phyloP scores from a whole-genome alignment of 2,329 filamentous ascomycete genomes.

The Metarhizium anisopliae region DNA sequence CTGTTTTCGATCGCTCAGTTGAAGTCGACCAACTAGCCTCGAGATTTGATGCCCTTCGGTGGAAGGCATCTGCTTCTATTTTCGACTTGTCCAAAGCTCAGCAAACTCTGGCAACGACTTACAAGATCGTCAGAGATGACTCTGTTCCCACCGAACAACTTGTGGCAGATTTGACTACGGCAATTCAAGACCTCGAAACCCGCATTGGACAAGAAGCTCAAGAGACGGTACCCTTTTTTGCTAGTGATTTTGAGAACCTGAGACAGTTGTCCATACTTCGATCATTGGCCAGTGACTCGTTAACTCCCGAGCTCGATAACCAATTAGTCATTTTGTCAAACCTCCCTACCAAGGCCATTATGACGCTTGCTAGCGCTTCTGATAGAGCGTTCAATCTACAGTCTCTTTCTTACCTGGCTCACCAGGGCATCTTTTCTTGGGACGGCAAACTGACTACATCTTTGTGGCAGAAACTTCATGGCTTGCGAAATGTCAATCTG shows the following conservation, averaged over 20 bases:
- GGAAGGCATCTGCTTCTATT: slow-evolving; percentile 45
- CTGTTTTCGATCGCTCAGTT: slow-evolving; percentile 35
- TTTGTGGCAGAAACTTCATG: slow-evolving; percentile 46
- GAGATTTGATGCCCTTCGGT: slow-evolving; percentile 52
- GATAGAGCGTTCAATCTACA: slow-evolving; percentile 33
- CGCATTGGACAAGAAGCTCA: slow-evolving; percentile 32
- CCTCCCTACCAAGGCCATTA: slow-evolving; percentile 23
- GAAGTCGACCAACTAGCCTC: slow-evolving; percentile 47
- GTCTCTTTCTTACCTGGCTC: slow-evolving; percentile 37
- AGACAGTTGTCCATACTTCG: slow-evolving; percentile 42
- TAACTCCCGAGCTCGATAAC: slow-evolving; percentile 9
- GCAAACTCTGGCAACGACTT: slow-evolving; percentile 45
- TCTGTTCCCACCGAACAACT: slow-evolving; percentile 35
- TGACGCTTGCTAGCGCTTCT: slow-evolving; percentile 23
- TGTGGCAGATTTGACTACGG: slow-evolving; percentile 37
- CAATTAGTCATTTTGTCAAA: slow-evolving; percentile 42
- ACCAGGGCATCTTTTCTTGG: slow-evolving; percentile 28
- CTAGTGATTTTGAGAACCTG: slow-evolving; percentile 46
- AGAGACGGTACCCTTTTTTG: slow-evolving; percentile 40
- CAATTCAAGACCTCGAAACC: slow-evolving; percentile 43
- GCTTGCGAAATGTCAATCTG: slow-evolving; percentile 43
- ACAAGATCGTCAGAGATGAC: slow-evolving; percentile 39
- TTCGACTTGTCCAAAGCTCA: slow-evolving; percentile 44
- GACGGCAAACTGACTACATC: slow-evolving; percentile 31
- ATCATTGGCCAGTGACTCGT: slow-evolving; percentile 3